Evolutionary conservation across 2,329 filamentous ascomycete genomes (phyloP).

Genomic region (Claviceps sp.): DNA sequence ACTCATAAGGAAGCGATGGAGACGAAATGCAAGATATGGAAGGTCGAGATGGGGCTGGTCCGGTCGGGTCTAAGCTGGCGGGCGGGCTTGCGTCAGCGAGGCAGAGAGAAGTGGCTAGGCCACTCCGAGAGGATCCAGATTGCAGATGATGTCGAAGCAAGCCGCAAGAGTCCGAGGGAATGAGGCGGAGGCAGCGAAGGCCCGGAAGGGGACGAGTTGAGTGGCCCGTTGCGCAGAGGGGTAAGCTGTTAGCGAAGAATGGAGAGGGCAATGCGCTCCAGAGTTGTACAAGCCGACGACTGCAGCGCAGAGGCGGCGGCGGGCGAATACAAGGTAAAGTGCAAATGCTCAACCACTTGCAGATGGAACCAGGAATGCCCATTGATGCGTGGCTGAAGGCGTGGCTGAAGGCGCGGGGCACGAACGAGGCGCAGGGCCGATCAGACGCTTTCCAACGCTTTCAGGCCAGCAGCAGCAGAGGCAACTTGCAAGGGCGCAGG

Average conservation of each 20-base stretch:
- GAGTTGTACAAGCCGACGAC: too few species aligned
- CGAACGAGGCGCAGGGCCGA: background rate
- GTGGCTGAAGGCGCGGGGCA: background rate
- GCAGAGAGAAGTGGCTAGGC: background rate
- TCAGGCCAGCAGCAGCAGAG: background rate
- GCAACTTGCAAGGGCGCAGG: background rate
- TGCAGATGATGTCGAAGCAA: background rate
- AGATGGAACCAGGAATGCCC: too few species aligned
- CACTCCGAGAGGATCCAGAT: background rate
- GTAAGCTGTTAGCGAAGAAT: too few species aligned
- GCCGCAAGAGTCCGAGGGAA: background rate
- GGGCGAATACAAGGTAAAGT: too few species aligned
- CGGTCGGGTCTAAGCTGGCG: background rate
- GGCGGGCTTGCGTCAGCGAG: background rate
- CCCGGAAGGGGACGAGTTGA: background rate
- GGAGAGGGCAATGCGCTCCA: too few species aligned
- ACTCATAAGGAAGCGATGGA: conserved; percentile 42
- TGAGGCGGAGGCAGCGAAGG: background rate
- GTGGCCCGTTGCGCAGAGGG: background rate
- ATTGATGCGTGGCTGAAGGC: too few species aligned
- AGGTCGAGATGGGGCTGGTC: background rate
- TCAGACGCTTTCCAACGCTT: background rate
- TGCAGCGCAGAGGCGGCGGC: too few species aligned
- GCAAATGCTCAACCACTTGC: too few species aligned
- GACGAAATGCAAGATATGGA: conserved; percentile 4